Conservation (phyloP, 345 rosid genomes). For the Nephelium lappaceum region DNA sequence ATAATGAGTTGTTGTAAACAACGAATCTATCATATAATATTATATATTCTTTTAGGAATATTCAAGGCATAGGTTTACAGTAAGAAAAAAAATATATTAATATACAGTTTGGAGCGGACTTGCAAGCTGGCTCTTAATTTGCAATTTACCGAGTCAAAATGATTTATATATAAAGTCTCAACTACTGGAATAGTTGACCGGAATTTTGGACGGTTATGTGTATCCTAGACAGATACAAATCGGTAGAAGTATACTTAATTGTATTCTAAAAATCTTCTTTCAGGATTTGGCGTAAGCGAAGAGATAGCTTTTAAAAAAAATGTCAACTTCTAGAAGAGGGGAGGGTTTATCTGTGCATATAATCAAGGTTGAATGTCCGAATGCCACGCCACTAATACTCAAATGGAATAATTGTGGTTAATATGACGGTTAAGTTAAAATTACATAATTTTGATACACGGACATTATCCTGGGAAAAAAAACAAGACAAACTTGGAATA, state of each 20-base stretch:
- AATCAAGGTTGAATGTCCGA: not conserved
- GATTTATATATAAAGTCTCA: not conserved
- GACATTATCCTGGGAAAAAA: not conserved
- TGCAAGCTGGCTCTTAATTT: not conserved
- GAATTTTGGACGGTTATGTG: not conserved
- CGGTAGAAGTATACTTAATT: not conserved
- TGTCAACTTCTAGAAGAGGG: slow-evolving; percentile 31
- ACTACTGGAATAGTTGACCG: not conserved
- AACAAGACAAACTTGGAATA: not conserved
- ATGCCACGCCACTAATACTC: not conserved
- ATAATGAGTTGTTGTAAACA: not conserved
- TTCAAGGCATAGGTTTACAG: not conserved
- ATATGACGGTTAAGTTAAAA: not conserved
- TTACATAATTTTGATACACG: not conserved
- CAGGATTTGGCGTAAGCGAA: not conserved
- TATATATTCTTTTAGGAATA: too few relatives aligned
- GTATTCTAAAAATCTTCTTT: not conserved
- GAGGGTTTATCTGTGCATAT: not conserved
- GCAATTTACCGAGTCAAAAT: not conserved
- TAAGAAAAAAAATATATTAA: not conserved
- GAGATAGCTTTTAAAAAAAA: not conserved
- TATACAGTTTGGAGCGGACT: too few relatives aligned
- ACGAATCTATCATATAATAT: too few relatives aligned
- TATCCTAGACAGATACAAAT: not conserved
- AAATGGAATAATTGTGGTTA: not conserved